Base-by-base conservation (phyloP, 192 early-diverging fungal species). In the Coemansia aciculifera region DNA sequence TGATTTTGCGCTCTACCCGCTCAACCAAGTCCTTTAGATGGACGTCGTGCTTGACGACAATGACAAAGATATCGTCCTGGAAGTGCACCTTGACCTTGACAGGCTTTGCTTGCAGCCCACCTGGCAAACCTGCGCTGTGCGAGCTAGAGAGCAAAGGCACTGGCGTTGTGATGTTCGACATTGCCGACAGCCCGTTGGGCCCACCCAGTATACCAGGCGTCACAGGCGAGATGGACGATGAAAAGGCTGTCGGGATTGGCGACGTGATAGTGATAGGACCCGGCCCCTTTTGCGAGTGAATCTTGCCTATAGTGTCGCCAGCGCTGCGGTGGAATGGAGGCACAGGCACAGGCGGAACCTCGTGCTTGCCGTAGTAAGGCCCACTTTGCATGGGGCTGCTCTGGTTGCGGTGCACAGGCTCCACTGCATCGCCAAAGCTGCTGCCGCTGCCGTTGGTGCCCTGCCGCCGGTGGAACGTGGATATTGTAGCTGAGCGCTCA, bases 41-140 rank as follows among this genome's bases (percentile, higher is more conserved):
- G 61, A 91, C 89, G 31, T 90, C 86, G 43, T 78, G 85, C 36
- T 93, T 89, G n/a, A 94, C 91, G 17, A 95, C 90, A 29, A 99
- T 89, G 40, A 93, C 86, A 77, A 95, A 96, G 12, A 94, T 89
- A 71, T 96, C 94, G 66, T 90, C 85, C 23, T 90, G 88, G 78
- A 90, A 98, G 64, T 94, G 93, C 56, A 94, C 89, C 63, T 94
- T 95, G 72, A 97, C 86, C 74, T 95, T 95, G 60, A 93, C 76
- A 0, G 72, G 67, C 68, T 86, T 79, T 15, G 86, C 71, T 13
- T 60, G 59, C 34, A 39, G 34, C 36, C 15, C 36, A 7, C 32
- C 19, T 2, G 59, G 59, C 24, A 78, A 74, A 12, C 68, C 68
- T 31, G 39, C 21, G 42, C 59, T 21, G 13, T 32, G 79, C 48